Evolutionary conservation across 176 grass and related monocot genomes (phyloP).

Genomic region (Raddia guianensis): DNA sequence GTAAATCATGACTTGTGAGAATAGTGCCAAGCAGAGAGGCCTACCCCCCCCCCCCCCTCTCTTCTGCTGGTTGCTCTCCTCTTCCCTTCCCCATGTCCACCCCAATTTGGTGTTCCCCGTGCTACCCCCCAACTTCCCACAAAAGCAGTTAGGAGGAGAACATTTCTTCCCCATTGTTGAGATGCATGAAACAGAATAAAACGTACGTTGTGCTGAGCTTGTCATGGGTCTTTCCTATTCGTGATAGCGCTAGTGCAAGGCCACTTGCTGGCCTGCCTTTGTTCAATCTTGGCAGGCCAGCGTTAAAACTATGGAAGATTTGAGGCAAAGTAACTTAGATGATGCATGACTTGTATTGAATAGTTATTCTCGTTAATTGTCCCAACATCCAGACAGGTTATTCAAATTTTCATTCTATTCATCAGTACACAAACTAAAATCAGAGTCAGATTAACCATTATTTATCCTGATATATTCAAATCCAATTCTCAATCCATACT

Average conservation of each 20-base stretch:
- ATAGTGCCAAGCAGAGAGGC: constrained; percentile 54
- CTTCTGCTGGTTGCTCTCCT: neutral
- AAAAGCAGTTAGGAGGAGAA: neutral
- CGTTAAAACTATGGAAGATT: neutral
- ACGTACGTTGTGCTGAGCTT: neutral
- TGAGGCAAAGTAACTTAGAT: constrained; percentile 4
- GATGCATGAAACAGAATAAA: neutral
- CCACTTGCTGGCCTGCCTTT: neutral
- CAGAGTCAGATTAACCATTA: neutral
- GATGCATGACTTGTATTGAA: neutral
- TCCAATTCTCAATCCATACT: neutral
- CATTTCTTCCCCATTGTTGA: neutral
- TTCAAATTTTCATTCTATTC: constrained; percentile 3
- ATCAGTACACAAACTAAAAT: neutral
- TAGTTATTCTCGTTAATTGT: neutral
- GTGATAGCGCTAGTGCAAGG: neutral
- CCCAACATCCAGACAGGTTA: neutral
- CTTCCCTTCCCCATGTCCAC: constrained; percentile 30
- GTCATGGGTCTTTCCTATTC: too few relatives aligned
- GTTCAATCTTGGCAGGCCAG: neutral
- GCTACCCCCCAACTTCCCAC: neutral
- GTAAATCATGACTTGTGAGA: constrained; percentile 45
- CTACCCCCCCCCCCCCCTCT: neutral
- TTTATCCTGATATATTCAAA: neutral
- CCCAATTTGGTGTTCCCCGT: neutral